Evolutionary conservation across 192 early-diverging fungal species (phyloP), one percentile per base, ranked within the genome.

Genomic region (Borealophlyctis nickersoniae): DNA sequence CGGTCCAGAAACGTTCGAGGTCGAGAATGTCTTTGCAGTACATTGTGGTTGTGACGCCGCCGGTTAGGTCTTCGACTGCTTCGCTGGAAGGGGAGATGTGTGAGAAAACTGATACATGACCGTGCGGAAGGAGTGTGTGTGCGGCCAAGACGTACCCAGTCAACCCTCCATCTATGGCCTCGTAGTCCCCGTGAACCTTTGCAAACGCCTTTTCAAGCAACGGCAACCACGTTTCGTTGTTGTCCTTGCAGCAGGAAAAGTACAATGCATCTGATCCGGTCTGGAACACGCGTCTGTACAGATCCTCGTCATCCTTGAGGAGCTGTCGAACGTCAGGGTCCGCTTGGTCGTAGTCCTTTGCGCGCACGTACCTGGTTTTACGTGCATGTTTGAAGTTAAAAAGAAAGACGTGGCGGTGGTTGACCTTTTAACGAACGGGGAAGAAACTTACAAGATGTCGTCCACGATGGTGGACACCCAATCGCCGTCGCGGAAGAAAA

Each of bases 181-280:
- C 78, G 49, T 83, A 83, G 52, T 73, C 71, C 5, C 77, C 77
- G 65, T 83, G 77, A 28, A 77, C 68, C 66, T 83, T 83, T 14
- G 81, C 81, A 65, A 77, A 83, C 3, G 81, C 81, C 54, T 83
- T 83, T 58, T 83, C 81, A 57, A 83, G 65, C 2, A 83, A 56
- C 4, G 81, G 81, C 35, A 83, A 28, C 81, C 81, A 83, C 11
- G 81, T 75, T 56, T 83, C 81, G 27, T 76, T 75, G 31, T 65
- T 59, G 48, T 81, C 74, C 2, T 62, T 23, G 26, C 73, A 83
- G 19, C 62, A 60, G 30, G 72, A 71, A 45, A 77, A 70, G 64
- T 33, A 45, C 13, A 73, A 51, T 14, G 70, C 14, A 2, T 66
- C 27, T 23, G 62, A 67, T 9, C 71, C 71, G 5, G n/a, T 55